These are phyloP conservation scores for Nidularia sp. DNA, from an alignment of 768 basidiomycete genomes.

Conservation along the genomic window DNA sequence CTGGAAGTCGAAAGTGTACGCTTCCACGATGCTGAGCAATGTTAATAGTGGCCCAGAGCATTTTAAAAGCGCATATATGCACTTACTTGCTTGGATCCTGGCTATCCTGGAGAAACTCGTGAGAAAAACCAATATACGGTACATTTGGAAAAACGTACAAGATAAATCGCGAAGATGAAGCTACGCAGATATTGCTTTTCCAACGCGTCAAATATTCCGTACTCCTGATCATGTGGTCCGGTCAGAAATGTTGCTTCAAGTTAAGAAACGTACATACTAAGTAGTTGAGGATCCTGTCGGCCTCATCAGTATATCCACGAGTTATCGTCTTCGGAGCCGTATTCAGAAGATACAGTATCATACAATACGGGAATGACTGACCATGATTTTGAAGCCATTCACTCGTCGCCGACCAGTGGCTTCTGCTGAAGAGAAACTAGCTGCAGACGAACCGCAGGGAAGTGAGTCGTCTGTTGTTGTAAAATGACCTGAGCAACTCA, in stretches of 20 bases:
- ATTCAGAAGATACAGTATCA: background rate
- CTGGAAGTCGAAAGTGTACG: slow-evolving; percentile 85
- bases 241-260: background rate
- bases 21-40: slow-evolving; percentile 67
- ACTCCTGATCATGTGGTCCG: slow-evolving; percentile 46
- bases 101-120: slow-evolving; percentile 50
- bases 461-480: slow-evolving; percentile 43
- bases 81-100: slow-evolving; percentile 81
- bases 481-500: slow-evolving; percentile 40
- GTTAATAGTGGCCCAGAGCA: background rate
- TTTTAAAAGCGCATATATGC: slow-evolving; percentile 19
- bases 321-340: slow-evolving; percentile 44
- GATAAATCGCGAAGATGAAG: slow-evolving; percentile 82
- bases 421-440: slow-evolving; percentile 29
- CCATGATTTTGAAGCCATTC: slow-evolving; percentile 72
- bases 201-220: slow-evolving; percentile 83
- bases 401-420: slow-evolving; percentile 32
- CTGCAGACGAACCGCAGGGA: slow-evolving; percentile 21
- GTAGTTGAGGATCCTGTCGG: slow-evolving; percentile 77
- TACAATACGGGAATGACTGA: slow-evolving; percentile 8
- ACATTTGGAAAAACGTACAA: slow-evolving; percentile 40
- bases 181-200: slow-evolving; percentile 81
- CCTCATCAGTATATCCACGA: slow-evolving; percentile 78
- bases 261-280: slow-evolving; percentile 35
- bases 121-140: background rate